Base-by-base conservation (phyloP, 495 filamentous ascomycete species). In the Penicillium angulare region DNA sequence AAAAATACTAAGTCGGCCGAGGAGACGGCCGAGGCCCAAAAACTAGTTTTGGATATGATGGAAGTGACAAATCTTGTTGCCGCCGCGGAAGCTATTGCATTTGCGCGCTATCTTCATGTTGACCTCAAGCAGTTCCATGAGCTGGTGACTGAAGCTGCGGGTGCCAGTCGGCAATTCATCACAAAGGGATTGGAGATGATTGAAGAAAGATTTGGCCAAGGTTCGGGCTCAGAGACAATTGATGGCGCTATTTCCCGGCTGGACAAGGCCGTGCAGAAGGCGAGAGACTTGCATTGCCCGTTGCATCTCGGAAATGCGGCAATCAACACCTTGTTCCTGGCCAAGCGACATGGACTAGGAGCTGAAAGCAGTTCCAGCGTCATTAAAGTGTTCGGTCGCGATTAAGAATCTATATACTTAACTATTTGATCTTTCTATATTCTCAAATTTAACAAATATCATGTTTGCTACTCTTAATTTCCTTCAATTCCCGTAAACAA, bases 131-230 rank as follows among this genome's bases (percentile, higher is more conserved):
- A 86, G 61, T 82, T 89, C 43, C 83, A 77, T 50, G 77, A 80
- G 1, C 75, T 91, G 34, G 87, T 87, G 46, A 69, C 75, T 36
- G 84, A 87, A 48, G 87, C 87, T 5, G 87, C 87, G 0, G 87
- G 87, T 1, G 75, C 79, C 1, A 88, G 85, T 60, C 73, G 64
- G 15, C 74, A 85, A 54, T 81, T 89, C 50, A 68, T 76, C 57
- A 72, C 71, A n/a, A 64, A 74, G 44, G 84, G 81, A 0, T 63
- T 79, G 8, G 76, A 78, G 23, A 84, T 89, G 60, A 69, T 70
- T 26, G 63, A 72, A 46, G 66, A 63, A 0, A 52, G 49, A 0
- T 64, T 72, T 18, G 67, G 52, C 2, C 47, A 65, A 36, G 55
- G 64, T n/a, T 51, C 50, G 9, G 68, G 59, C 3, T 51, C 57